Evolutionary conservation across 2,329 filamentous ascomycete species (phyloP).

Genomic region (Fusarium drepaniforme): DNA sequence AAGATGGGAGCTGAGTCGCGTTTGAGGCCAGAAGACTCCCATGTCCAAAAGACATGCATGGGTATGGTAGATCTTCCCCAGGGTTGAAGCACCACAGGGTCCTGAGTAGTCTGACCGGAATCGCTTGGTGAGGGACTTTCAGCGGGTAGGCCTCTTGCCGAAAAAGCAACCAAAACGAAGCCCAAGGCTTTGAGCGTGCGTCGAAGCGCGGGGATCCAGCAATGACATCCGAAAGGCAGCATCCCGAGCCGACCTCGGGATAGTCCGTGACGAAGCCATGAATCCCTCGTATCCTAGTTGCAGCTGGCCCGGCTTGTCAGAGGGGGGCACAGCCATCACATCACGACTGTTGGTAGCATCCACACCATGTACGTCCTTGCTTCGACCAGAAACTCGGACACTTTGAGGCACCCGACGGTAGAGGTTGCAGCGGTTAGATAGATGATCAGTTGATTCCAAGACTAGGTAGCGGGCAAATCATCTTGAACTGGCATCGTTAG

Average conservation of each 20-base stretch:
- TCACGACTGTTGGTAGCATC: neutral
- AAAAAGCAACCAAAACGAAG: conserved; percentile 3
- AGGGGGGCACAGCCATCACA: neutral
- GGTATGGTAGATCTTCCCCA: neutral
- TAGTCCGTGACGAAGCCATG: neutral
- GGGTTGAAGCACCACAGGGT: neutral
- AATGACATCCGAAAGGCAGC: neutral
- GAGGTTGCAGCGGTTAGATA: conserved; percentile 12
- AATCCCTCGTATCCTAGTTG: neutral
- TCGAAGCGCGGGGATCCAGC: neutral
- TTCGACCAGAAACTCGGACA: conserved; percentile 1
- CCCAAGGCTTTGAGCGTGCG: neutral
- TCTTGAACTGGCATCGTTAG: neutral
- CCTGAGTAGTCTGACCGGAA: neutral
- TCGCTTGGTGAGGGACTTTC: conserved; percentile 5
- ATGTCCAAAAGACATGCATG: neutral
- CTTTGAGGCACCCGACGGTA: conserved; percentile 19
- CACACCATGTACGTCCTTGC: neutral
- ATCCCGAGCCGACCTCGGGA: neutral
- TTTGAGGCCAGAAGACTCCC: conserved; percentile 1
- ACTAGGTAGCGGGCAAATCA: conserved; percentile 6
- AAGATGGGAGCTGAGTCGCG: neutral
- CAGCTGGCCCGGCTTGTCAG: neutral
- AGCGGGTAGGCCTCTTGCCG: neutral
- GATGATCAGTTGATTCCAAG: conserved; percentile 20